phyloP scores from a whole-genome alignment of 345 rosid genomes.

The Lepidium africanum region DNA sequence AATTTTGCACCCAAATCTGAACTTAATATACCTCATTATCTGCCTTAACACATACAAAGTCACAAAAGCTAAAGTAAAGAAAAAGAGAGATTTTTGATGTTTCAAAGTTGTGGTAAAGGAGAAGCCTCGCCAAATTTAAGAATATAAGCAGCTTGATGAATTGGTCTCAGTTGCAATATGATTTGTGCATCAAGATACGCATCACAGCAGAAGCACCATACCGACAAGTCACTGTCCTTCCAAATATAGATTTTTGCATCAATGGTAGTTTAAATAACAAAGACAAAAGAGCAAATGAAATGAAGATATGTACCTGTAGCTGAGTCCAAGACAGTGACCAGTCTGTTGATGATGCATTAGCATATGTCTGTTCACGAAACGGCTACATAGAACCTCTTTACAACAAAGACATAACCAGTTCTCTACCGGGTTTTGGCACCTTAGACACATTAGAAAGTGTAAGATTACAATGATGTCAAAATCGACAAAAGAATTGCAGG shows the following conservation, averaged over 20 bases:
- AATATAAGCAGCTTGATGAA: constrained; percentile 58
- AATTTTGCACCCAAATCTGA: background rate
- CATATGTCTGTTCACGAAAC: constrained; percentile 89
- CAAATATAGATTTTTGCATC: background rate
- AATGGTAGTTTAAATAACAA: background rate
- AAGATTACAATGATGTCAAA: background rate
- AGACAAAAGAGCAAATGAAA: background rate
- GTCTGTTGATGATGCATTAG: constrained; percentile 59
- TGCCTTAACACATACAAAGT: background rate
- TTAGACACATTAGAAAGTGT: constrained; percentile 11
- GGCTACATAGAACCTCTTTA: constrained; percentile 84
- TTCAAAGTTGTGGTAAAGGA: constrained; percentile 40
- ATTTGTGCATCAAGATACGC: constrained; percentile 71
- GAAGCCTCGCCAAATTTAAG: constrained; percentile 82
- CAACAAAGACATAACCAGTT: constrained; percentile 85
- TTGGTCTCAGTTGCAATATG: constrained; percentile 52
- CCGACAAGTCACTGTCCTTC: constrained; percentile 63
- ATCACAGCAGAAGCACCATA: constrained; percentile 85
- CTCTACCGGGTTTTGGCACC: constrained; percentile 78
- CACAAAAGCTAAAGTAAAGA: background rate
- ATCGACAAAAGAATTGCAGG: background rate
- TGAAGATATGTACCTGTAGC: constrained; percentile 49
- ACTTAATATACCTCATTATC: constrained; percentile 10
- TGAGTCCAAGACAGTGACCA: constrained; percentile 61
- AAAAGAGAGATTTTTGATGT: background rate